These are phyloP conservation scores for Trichoderma sp. DNA, from an alignment of 2,329 filamentous ascomycete genomes.

Conservation along the genomic window DNA sequence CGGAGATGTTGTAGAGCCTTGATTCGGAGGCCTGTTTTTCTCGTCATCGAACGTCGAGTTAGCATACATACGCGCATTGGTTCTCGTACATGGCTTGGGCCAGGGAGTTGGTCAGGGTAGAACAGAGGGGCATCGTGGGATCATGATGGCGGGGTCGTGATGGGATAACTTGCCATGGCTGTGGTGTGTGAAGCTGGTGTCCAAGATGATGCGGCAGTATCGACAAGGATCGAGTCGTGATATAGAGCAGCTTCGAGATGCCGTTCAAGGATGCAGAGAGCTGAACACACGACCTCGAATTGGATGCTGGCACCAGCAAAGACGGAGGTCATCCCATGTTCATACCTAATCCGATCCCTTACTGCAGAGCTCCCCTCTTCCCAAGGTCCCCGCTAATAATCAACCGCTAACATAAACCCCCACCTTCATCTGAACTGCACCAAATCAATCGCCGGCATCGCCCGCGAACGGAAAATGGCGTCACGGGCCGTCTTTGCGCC, in stretches of 20 bases:
- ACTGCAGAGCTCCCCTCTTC: constrained; percentile 2
- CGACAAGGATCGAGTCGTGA: neutral
- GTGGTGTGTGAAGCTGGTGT: neutral
- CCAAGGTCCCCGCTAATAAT: constrained; percentile 16
- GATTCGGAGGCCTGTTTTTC: constrained; percentile 67
- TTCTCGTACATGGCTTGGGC: too few species aligned
- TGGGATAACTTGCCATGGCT: neutral
- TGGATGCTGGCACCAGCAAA: neutral
- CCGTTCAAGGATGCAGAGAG: neutral
- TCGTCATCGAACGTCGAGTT: neutral
- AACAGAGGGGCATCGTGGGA: neutral
- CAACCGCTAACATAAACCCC: neutral
- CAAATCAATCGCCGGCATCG: constrained; percentile 10
- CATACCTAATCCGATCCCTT: too few species aligned
- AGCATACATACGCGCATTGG: neutral
- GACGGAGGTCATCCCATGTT: neutral
- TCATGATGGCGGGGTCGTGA: neutral
- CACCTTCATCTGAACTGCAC: neutral
- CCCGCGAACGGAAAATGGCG: constrained; percentile 20
- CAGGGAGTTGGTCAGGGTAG: neutral
- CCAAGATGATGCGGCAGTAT: neutral
- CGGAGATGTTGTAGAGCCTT: constrained; percentile 88
- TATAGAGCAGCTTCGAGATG: too few species aligned
- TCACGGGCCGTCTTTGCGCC: constrained; percentile 23
- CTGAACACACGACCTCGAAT: neutral